phyloP scores from a whole-genome alignment of 2,329 filamentous ascomycete species.

The Colletotrichum sidae region DNA sequence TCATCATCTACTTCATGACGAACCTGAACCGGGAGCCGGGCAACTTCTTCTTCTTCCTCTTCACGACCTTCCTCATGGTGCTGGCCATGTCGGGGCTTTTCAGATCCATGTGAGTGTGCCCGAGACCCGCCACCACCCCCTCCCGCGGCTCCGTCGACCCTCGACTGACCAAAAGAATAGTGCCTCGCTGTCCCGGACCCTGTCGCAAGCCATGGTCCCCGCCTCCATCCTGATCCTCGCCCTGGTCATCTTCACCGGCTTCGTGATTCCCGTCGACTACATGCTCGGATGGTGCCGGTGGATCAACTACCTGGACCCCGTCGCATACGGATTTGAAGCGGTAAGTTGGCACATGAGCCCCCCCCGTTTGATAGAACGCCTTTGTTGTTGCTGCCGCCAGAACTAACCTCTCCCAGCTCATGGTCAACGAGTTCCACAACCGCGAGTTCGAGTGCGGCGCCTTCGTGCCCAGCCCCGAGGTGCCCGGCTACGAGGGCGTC shows the following conservation, averaged over 20 bases:
- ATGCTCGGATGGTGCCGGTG: constrained; percentile 60
- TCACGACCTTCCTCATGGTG: constrained; percentile 60
- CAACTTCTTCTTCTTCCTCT: constrained; percentile 64
- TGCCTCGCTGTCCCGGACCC: constrained; percentile 57
- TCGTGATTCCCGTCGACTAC: constrained; percentile 54
- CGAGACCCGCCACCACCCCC: too few relatives aligned
- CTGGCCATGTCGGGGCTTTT: constrained; percentile 55
- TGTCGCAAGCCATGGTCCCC: constrained; percentile 65
- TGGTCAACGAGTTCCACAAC: constrained; percentile 72
- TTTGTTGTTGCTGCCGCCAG: too few relatives aligned
- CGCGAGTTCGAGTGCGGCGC: constrained; percentile 54
- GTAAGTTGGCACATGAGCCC: constrained; percentile 48
- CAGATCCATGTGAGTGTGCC: constrained; percentile 51
- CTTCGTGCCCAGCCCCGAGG: constrained; percentile 36
- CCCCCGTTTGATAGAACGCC: background rate
- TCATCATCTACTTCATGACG: constrained; percentile 74
- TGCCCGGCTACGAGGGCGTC: constrained; percentile 39
- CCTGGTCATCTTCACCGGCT: constrained; percentile 68
- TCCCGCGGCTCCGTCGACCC: too few relatives aligned
- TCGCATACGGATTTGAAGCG: constrained; percentile 72
- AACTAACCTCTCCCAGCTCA: constrained; percentile 28
- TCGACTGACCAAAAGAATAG: constrained; percentile 40
- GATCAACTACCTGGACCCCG: constrained; percentile 68
- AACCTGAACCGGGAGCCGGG: constrained; percentile 67
- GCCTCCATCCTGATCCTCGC: constrained; percentile 64